Conservation (phyloP, 805 yeast genomes). For the Isabelozyma heimii region DNA sequence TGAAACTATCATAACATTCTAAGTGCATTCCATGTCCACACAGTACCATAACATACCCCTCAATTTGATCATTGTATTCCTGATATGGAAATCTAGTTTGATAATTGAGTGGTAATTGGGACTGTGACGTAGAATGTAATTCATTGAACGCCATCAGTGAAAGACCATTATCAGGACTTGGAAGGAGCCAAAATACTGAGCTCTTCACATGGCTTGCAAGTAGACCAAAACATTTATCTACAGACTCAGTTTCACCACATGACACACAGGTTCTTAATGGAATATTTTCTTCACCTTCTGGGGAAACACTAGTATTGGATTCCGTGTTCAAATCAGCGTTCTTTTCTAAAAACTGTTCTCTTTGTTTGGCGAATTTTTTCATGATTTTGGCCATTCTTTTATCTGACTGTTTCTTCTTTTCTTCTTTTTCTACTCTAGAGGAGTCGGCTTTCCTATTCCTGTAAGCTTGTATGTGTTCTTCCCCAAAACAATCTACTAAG, state of each 20-base stretch:
- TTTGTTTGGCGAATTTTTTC: constrained; percentile 59
- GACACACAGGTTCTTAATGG: constrained; percentile 48
- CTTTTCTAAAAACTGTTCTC: constrained; percentile 40
- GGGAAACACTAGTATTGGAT: constrained; percentile 1
- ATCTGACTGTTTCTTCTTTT: constrained; percentile 55
- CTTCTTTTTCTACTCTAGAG: constrained; percentile 55
- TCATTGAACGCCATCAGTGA: constrained; percentile 21
- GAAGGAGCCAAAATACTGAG: constrained; percentile 50
- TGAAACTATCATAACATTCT: constrained; percentile 33
- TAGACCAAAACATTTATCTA: constrained; percentile 52
- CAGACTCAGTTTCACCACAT: constrained; percentile 54
- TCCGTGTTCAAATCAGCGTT: constrained; percentile 21
- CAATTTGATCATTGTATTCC: constrained; percentile 11
- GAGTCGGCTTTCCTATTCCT: constrained; percentile 40
- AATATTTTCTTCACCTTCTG: constrained; percentile 2
- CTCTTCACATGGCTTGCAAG: constrained; percentile 49
- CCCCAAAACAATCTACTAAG: constrained; percentile 57
- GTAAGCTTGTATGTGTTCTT: constrained; percentile 47
- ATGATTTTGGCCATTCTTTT: constrained; percentile 60
- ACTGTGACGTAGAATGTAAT: constrained; percentile 7
- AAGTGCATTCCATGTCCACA: constrained; percentile 57
- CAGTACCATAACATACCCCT: constrained; percentile 32
- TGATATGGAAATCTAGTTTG: constrained; percentile 1
- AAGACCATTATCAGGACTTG: constrained; percentile 16
- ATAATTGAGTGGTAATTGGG: not conserved